Base-by-base conservation (phyloP, 768 basidiomycete species). In the Tephrocybe sp. region DNA sequence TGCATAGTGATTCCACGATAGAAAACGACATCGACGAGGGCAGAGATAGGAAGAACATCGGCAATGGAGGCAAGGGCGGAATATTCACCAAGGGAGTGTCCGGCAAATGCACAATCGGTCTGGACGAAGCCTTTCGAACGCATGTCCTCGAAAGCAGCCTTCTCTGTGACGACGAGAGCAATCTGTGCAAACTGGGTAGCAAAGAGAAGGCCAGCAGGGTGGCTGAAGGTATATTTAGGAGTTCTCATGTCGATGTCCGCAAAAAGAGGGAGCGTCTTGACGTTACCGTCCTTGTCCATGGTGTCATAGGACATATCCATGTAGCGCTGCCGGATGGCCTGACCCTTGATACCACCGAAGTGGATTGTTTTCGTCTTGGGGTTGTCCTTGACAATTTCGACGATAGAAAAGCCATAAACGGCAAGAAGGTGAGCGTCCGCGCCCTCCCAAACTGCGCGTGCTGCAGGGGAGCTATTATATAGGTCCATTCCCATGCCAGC, bases 1-100 rank as follows among this genome's bases (percentile, higher is more conserved):
- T 98, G 97, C 97, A 98, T 99, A 29, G 97, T 99, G 64, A 99
- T 94, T 59, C 97, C 97, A 66, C 97, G 92, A 69, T 97, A 99
- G 79, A 99, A 99, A 22, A 99, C 95, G 61, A 99, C 91, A 58
- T 99, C 97, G 61, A 94, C 92, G 41, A 98, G 84, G 2, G 92
- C 84, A 16, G 95, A 92, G 59, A 98, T 92, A 40, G 92, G 90
- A 29, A 98, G 82, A 45, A 97, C 91, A 66, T 95, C 94, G 21
- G 95, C 95, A 58, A 99, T 97, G 8, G 95, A 95, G 1, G 97
- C 97, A 3, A 99, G 79, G 2, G 97, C 95, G 34, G 97, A 97
- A 67, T 98, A 99, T 70, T 99, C 97, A 60, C 97, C 97, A 21
- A 99, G 80, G 6, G 95, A 98, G 73, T 99, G 97, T 49, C 97